These are phyloP conservation scores for Pisolithus tinctorius DNA, from an alignment of 768 basidiomycete species.

Conservation along the genomic window DNA sequence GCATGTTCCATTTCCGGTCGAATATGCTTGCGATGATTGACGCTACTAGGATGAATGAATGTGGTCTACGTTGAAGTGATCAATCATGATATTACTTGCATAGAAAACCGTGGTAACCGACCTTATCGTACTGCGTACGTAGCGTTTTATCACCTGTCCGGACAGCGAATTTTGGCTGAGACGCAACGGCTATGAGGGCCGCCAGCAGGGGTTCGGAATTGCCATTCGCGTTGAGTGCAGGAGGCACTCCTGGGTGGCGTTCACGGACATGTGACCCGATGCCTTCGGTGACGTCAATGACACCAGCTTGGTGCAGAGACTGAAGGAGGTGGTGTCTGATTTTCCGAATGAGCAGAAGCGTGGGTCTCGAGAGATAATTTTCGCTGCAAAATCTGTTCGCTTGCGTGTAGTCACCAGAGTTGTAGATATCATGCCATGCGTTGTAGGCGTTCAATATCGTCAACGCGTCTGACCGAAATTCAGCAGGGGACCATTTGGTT, in stretches of 20 bases:
- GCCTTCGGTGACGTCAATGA: constrained; percentile 77
- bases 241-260: constrained; percentile 44
- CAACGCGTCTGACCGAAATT: constrained; percentile 82
- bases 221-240: constrained; percentile 64
- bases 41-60: constrained; percentile 80
- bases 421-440: constrained; percentile 70
- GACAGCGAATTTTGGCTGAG: constrained; percentile 88
- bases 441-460: constrained; percentile 78
- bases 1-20: constrained; percentile 14
- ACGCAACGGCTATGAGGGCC: constrained; percentile 77
- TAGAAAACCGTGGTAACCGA: constrained; percentile 24
- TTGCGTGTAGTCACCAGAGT: constrained; percentile 49
- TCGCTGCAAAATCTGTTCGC: constrained; percentile 76
- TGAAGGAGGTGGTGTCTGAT: constrained; percentile 73
- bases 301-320: constrained; percentile 70
- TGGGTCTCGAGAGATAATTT: constrained; percentile 88
- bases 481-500: constrained; percentile 67
- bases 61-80: constrained; percentile 40
- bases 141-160: constrained; percentile 59
- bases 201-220: constrained; percentile 71
- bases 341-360: constrained; percentile 72
- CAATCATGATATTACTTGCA: constrained; percentile 4
- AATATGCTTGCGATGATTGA: constrained; percentile 63
- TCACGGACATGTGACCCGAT: constrained; percentile 33
- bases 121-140: constrained; percentile 81